Conservation (phyloP, 306 rosid species). For the Astragalus membranaceus region DNA sequence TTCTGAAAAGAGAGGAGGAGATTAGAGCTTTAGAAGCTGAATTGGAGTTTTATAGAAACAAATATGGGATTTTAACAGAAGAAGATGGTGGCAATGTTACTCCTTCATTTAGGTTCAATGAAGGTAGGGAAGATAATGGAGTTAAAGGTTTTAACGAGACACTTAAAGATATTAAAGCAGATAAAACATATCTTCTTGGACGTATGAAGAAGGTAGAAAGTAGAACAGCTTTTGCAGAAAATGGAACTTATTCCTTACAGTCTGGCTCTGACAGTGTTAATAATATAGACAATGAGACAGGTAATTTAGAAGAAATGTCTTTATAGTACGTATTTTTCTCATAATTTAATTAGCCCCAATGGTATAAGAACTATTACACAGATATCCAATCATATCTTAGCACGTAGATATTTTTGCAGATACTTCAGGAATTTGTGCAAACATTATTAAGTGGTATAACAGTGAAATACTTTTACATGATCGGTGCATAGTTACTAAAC, state of each 20-base stretch:
- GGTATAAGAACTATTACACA: no score
- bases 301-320: conserved; percentile 21
- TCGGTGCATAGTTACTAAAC: no score
- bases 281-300: conserved; percentile 37
- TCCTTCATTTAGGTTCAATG: conserved; percentile 10
- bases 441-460: no score
- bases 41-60: conserved; percentile 51
- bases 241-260: conserved; percentile 25
- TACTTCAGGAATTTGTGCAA: no score
- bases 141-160: conserved; percentile 23
- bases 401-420: no score
- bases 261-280: conserved; percentile 19
- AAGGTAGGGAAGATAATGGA: conserved; percentile 23
- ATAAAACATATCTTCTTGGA: conserved; percentile 47
- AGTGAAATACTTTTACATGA: no score
- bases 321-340: neutral
- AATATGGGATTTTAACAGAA: conserved; percentile 47
- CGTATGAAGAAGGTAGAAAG: conserved; percentile 44
- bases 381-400: no score
- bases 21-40: conserved; percentile 54
- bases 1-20: conserved; percentile 66
- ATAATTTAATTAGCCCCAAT: no score
- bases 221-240: conserved; percentile 25
- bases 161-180: conserved; percentile 38
- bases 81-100: conserved; percentile 26